Conservation (phyloP, 2,329 filamentous ascomycete genomes). For the Colletotrichum cereale region DNA sequence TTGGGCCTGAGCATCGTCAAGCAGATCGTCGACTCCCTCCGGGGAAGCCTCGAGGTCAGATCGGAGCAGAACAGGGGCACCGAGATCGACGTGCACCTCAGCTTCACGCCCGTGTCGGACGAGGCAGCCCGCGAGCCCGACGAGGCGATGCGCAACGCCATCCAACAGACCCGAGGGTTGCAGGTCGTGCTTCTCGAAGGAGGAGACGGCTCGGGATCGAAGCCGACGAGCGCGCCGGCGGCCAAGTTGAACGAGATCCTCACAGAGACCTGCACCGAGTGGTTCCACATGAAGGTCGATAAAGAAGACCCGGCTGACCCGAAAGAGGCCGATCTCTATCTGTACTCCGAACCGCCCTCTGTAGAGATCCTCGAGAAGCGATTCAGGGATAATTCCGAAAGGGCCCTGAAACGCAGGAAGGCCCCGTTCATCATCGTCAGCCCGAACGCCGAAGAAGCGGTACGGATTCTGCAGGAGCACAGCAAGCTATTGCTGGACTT, state of each 20-base stretch:
- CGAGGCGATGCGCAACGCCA: constrained; percentile 29
- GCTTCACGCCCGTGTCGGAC: constrained; percentile 47
- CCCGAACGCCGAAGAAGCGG: constrained; percentile 47
- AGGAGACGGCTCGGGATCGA: neutral
- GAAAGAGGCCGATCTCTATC: constrained; percentile 42
- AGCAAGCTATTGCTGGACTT: constrained; percentile 42
- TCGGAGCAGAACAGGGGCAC: constrained; percentile 68
- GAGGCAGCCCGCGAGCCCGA: constrained; percentile 39
- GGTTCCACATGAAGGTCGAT: constrained; percentile 51
- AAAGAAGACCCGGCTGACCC: constrained; percentile 35
- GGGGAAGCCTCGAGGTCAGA: constrained; percentile 69
- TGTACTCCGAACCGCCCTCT: constrained; percentile 47
- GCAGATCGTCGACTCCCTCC: constrained; percentile 69
- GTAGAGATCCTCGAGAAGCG: constrained; percentile 42
- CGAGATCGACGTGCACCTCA: constrained; percentile 62
- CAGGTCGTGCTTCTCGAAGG: constrained; percentile 43
- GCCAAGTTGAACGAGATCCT: constrained; percentile 47
- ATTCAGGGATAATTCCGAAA: constrained; percentile 34
- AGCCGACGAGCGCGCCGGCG: constrained; percentile 33
- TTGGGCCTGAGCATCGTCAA: constrained; percentile 74
- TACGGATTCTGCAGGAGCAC: constrained; percentile 44
- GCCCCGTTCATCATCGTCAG: constrained; percentile 48
- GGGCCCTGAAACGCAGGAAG: constrained; percentile 7
- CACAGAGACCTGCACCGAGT: constrained; percentile 47
- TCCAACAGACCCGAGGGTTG: constrained; percentile 38